phyloP scores from a whole-genome alignment of 176 grass and related monocot genomes.

The Typha latifolia region DNA sequence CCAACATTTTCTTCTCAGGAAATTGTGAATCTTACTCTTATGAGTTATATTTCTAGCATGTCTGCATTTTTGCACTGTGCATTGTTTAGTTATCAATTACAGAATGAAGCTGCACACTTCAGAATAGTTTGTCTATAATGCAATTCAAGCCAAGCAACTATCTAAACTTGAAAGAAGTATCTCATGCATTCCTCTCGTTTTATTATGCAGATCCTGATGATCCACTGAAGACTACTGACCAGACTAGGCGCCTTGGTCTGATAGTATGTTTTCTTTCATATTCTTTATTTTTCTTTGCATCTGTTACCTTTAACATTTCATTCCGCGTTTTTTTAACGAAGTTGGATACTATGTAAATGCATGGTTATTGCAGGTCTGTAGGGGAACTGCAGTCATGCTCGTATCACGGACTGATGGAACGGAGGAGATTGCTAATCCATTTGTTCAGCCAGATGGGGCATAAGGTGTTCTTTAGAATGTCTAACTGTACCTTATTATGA shows the following conservation, averaged over 20 bases:
- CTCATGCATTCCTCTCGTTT: not conserved
- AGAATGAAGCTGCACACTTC: too few species aligned
- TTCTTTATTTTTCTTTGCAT: not conserved
- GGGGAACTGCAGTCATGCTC: constrained; percentile 82
- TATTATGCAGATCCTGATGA: constrained; percentile 43
- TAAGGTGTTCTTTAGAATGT: not conserved
- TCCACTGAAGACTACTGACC: constrained; percentile 61
- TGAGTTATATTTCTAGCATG: too few species aligned
- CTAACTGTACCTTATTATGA: not conserved
- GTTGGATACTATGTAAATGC: not conserved
- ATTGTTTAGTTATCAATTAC: too few species aligned
- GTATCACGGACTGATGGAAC: constrained; percentile 85
- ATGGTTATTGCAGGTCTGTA: constrained; percentile 50
- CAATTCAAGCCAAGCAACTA: too few species aligned
- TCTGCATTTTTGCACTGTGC: too few species aligned
- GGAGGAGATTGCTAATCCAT: constrained; percentile 86
- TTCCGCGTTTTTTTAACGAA: not conserved
- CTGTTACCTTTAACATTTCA: not conserved
- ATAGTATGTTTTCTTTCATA: constrained; percentile 44
- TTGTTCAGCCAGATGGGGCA: constrained; percentile 57
- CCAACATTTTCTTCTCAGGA: too few species aligned
- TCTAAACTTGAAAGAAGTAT: not conserved
- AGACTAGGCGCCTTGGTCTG: constrained; percentile 69
- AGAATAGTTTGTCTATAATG: too few species aligned
- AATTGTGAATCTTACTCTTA: too few species aligned